Evolutionary conservation across 1,139 yeast genomes (phyloP).

Genomic region (Saccharomyces pastorianus): DNA sequence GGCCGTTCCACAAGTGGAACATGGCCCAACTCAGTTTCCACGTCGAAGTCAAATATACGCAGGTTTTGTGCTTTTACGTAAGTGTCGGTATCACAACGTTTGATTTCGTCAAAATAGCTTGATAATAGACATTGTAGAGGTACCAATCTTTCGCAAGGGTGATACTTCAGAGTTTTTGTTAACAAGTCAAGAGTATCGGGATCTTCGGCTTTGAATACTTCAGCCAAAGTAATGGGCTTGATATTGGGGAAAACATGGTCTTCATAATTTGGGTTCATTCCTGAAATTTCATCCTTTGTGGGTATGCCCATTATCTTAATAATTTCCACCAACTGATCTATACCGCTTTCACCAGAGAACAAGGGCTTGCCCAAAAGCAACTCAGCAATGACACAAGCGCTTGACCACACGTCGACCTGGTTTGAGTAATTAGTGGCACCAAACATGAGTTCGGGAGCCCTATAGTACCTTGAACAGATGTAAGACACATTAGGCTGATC

Average conservation of each 20-base stretch:
- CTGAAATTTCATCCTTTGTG: conserved; percentile 78
- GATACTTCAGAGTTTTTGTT: conserved; percentile 27
- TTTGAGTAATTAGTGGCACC: conserved; percentile 91
- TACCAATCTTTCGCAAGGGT: conserved; percentile 29
- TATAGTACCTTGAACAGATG: conserved; percentile 90
- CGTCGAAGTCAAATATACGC: conserved; percentile 14
- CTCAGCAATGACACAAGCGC: conserved; percentile 98
- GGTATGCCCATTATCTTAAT: conserved; percentile 96
- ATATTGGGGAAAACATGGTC: conserved; percentile 96
- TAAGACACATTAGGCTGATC: conserved; percentile 91
- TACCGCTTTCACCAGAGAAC: conserved; percentile 96
- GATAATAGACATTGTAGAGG: conserved; percentile 30
- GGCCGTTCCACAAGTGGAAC: conserved; percentile 21
- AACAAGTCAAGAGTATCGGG: conserved; percentile 28
- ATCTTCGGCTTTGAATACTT: conserved; percentile 58
- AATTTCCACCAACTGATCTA: conserved; percentile 93
- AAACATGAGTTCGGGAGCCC: conserved; percentile 89
- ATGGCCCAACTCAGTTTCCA: conserved; percentile 23
- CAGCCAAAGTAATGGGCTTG: conserved; percentile 80
- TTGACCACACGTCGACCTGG: conserved; percentile 94
- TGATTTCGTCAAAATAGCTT: conserved; percentile 28
- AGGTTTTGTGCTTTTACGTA: conserved; percentile 12
- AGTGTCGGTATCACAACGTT: conserved; percentile 19
- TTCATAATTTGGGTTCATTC: conserved; percentile 96
- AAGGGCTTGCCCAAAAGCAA: conserved; percentile 89